Base-by-base conservation (phyloP, 257 asterid genomes). In the Verbena officinalis region DNA sequence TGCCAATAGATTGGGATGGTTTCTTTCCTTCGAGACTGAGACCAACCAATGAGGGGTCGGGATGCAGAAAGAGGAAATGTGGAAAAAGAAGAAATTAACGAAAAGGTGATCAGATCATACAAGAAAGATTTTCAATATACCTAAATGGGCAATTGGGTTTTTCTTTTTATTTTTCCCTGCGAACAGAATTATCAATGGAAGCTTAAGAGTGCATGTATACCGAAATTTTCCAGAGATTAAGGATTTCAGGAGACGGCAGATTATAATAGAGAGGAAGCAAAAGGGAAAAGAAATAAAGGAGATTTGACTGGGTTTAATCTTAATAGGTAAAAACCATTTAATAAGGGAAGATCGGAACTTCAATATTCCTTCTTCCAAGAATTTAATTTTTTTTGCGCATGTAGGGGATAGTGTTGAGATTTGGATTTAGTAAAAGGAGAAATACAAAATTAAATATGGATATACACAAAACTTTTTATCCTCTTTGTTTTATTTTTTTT, bases 121-220 rank as follows among this genome's bases (percentile, higher is more conserved):
- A 52, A 57, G 42, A 36, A 54, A 16, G 39, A 43, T 55, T 49
- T 69, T 12, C 60, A 54, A 69, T 62, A 49, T 34, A 56, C 69
- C 72, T 69, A 72, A 76, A 79, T 70, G 69, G 77, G 79, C 55
- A 55, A 21, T 61, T 49, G 68, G 64, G 15, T 43, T 70, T 65
- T 65, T 59, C 62, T 62, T 20, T 16, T 44, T 39, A 27, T 2
- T 2, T 31, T 30, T 3, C 19, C 23, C 5, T n/a, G n/a, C 5
- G 2, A 12, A 1, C 3, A 12, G 5, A 42, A 12, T 42, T 12
- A 12, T 42, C 17, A 45, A 61, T 58, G 71, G 22, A 44, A 53
- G 62, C 45, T 62, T n/a, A 38, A 55, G 20, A 50, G 22, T 45
- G 19, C n/a, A n/a, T 54, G 9, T 13, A 7, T 9, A 22, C n/a